These are phyloP conservation scores for Cicer arietinum DNA, from an alignment of 306 rosid genomes.

Conservation along the genomic window DNA sequence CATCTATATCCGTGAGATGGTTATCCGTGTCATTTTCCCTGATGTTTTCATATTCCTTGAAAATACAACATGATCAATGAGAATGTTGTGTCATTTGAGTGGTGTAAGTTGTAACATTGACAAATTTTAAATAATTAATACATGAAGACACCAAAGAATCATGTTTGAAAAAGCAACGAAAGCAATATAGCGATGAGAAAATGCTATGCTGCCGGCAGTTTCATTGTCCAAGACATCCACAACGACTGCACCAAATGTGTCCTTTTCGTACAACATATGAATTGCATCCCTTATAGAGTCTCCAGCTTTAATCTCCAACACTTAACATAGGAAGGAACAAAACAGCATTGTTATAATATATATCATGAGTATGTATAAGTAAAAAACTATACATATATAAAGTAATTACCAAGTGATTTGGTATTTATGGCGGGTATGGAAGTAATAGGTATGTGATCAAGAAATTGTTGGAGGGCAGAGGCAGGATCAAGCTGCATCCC, in stretches of 20 bases:
- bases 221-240: slow-evolving; percentile 46
- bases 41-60: slow-evolving; percentile 54
- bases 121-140: slow-evolving; percentile 14
- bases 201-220: not conserved
- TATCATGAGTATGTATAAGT: too few species aligned
- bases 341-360: slow-evolving; percentile 7
- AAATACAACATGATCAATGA: slow-evolving; percentile 20
- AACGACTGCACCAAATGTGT: slow-evolving; percentile 53
- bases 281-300: slow-evolving; percentile 62
- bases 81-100: slow-evolving; percentile 18
- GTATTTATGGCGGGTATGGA: slow-evolving; percentile 56
- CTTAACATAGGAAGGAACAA: slow-evolving; percentile 39
- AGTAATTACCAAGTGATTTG: slow-evolving; percentile 48
- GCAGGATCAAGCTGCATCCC: slow-evolving; percentile 43
- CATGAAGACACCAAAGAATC: slow-evolving; percentile 75
- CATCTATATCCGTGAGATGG: slow-evolving; percentile 26
- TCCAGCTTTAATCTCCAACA: slow-evolving; percentile 64
- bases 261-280: slow-evolving; percentile 51
- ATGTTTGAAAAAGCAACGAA: slow-evolving; percentile 59
- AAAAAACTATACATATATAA: not conserved
- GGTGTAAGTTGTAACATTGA: not conserved
- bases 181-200: slow-evolving; percentile 56
- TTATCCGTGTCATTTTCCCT: slow-evolving; percentile 5
- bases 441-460: slow-evolving; percentile 59
- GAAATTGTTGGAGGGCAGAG: slow-evolving; percentile 61